Evolutionary conservation across 2,329 filamentous ascomycete genomes (phyloP), one percentile per base, ranked within the genome.

Genomic region (Chalaropsis thielavioides): DNA sequence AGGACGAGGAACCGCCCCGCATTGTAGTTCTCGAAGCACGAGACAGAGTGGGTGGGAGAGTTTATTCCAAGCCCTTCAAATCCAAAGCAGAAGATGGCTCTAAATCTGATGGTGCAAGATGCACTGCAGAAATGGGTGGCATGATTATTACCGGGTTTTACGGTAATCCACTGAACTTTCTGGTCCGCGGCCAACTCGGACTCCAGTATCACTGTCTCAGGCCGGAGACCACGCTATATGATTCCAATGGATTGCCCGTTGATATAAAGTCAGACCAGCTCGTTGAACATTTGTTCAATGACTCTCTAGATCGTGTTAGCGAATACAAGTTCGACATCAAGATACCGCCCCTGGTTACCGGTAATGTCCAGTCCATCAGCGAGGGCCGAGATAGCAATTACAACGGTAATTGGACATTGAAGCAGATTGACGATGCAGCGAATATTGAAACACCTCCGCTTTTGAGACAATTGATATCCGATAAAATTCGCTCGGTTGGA

Each of bases 111-210:
- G 80, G 78, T 8, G 81, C 79, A 68, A 78, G 84, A 62, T 88
- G 87, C 71, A 97, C 92, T 22, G 94, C 90, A 40, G 94, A 99
- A 74, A 95, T 96, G 86, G 94, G 94, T 35, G 94, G 92, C 64
- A 96, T 99, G 80, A 97, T 99, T 67, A 91, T 99, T 68, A 96
- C 95, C 41, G 94, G 94, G 0, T 99, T 97, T 73, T 91, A 97
- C 69, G 95, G 95, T 19, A 99, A 99, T 70, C 94, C 94, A 4
- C 77, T 99, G 70, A 95, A 96, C 72, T 84, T 92, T 61, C 84
- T 99, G 67, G 86, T 99, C 65, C 86, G 94, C 69, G 92, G 90
- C 17, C 95, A 99, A 74, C 81, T 99, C 61, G 89, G 88, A 31
- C 81, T 99, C 22, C 86, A 86, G 17, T 96, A 95, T 72, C 90